Base-by-base conservation (phyloP, 805 yeast species). In the Lipomyces starkeyi region DNA sequence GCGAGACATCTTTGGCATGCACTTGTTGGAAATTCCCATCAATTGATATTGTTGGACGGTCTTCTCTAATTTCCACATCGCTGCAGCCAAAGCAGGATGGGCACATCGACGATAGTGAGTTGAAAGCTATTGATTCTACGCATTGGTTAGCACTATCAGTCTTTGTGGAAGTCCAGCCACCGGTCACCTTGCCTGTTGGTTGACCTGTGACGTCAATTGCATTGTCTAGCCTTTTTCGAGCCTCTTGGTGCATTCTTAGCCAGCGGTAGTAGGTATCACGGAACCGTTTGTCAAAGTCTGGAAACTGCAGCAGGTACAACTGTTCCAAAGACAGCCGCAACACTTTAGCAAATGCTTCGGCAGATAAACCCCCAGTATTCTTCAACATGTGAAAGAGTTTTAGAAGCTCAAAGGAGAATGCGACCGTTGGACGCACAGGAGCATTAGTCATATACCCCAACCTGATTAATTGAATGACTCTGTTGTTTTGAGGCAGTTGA, bases 391-490 rank as follows among this genome's bases (percentile, higher is more conserved):
- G 43, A 13, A 2, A 37, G 9, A 37, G 43, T 37, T 37, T 34
- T 7, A 34, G 35, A 7, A 34, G 2, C 35, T 34, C 9, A 34
- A 34, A 34, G 35, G 35, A 34, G 35, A 34, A 34, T 34, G 35
- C 35, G 35, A 34, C 35, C 35, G 35, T 1, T 37, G 43, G 43
- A 13, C 43, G 43, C 43, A 37, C 43, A 14, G 43, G 43, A 37
- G 43, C 43, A 37, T 37, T 14, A 37, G 43, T 37, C 29, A 47
- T n/a, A n/a, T 52, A 52, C 25, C 55, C 55, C 7, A 52, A 52
- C 55, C 17, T 52, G 27, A 52, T 52, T 25, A 52, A 52, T 52
- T 52, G 55, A 52, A 52, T 20, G 55, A 52, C 13, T 13, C 29
- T 25, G 43, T 37, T 37, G 43, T 37, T 13, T 37, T 9, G 43